phyloP scores from a whole-genome alignment of 1,139 yeast species.

The Blastobotrys raffinosifermentans region DNA sequence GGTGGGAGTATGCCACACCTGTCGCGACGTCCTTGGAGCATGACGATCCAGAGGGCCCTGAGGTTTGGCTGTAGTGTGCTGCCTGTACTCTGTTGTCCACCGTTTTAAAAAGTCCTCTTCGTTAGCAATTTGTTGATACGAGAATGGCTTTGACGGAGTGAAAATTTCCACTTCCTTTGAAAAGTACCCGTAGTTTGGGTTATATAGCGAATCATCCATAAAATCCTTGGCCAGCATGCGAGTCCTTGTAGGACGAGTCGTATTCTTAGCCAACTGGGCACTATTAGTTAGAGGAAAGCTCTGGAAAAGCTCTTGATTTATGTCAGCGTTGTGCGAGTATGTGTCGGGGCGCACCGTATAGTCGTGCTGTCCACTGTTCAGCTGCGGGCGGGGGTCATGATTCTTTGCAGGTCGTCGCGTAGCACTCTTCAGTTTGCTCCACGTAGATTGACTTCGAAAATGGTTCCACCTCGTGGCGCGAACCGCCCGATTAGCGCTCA shows the following conservation, averaged over 20 bases:
- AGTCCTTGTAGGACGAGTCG: slow-evolving; percentile 51
- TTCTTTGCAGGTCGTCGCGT: slow-evolving; percentile 6
- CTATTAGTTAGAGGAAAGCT: slow-evolving; percentile 45
- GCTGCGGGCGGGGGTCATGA: background rate
- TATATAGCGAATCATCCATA: slow-evolving; percentile 79
- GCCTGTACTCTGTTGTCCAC: slow-evolving; percentile 64
- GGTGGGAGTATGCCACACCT: slow-evolving; percentile 88
- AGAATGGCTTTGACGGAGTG: slow-evolving; percentile 40
- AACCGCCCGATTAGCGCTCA: no score
- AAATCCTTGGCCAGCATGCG: slow-evolving; percentile 73
- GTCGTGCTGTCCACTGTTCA: slow-evolving; percentile 13
- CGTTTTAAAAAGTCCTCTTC: slow-evolving; percentile 64
- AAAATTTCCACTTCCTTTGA: slow-evolving; percentile 73
- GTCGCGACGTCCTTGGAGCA: slow-evolving; percentile 36
- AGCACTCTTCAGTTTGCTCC: slow-evolving; percentile 10
- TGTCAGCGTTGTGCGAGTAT: slow-evolving; percentile 22
- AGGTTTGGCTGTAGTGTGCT: slow-evolving; percentile 40
- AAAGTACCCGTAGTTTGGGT: slow-evolving; percentile 78
- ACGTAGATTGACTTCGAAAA: slow-evolving; percentile 12
- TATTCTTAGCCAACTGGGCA: slow-evolving; percentile 41
- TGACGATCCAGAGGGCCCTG: slow-evolving; percentile 6
- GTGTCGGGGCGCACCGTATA: slow-evolving; percentile 22
- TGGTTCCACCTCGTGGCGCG: no score
- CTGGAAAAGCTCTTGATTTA: slow-evolving; percentile 37
- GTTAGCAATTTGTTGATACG: slow-evolving; percentile 52